Percentiles rank a stretch among this genome's conserved stretches.
These are phyloP conservation scores for Botryotinia narcissicola DNA, from an alignment of 2,329 filamentous ascomycete genomes.

Conservation along the genomic window DNA sequence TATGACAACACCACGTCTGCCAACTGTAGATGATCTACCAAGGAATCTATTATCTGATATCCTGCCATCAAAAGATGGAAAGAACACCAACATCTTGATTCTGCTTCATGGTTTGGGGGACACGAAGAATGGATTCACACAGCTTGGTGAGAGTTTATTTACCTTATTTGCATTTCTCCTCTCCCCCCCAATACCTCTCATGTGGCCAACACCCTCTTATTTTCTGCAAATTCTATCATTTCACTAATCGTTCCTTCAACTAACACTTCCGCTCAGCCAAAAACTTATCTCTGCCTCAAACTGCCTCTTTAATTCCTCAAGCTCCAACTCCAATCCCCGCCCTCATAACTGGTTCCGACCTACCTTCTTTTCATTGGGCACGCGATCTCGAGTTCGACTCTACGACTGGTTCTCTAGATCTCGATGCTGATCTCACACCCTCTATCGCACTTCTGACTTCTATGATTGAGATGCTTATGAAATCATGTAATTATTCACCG, in stretches of 20 bases:
- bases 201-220: not conserved
- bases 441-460: conserved; percentile 43
- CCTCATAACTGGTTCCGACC: conserved; percentile 36
- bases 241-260: not conserved
- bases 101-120: conserved; percentile 70
- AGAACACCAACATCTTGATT: conserved; percentile 59
- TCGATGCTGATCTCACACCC: conserved; percentile 51
- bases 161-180: not conserved
- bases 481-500: conserved; percentile 48
- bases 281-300: conserved; percentile 63
- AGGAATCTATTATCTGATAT: conserved; percentile 41
- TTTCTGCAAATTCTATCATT: not conserved
- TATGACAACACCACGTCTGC: conserved; percentile 32
- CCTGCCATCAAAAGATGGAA: conserved; percentile 37
- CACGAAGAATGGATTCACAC: conserved; percentile 55
- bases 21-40: conserved; percentile 47
- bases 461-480: conserved; percentile 46
- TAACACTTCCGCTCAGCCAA: conserved; percentile 33
- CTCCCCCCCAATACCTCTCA: not conserved
- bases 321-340: conserved; percentile 60
- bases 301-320: conserved; percentile 59
- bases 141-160: conserved; percentile 43
- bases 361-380: conserved; percentile 54
- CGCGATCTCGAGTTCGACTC: conserved; percentile 58
- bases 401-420: conserved; percentile 49